Base-by-base conservation (phyloP, 2,329 filamentous ascomycete genomes). In the Venturiaceae sp. region DNA sequence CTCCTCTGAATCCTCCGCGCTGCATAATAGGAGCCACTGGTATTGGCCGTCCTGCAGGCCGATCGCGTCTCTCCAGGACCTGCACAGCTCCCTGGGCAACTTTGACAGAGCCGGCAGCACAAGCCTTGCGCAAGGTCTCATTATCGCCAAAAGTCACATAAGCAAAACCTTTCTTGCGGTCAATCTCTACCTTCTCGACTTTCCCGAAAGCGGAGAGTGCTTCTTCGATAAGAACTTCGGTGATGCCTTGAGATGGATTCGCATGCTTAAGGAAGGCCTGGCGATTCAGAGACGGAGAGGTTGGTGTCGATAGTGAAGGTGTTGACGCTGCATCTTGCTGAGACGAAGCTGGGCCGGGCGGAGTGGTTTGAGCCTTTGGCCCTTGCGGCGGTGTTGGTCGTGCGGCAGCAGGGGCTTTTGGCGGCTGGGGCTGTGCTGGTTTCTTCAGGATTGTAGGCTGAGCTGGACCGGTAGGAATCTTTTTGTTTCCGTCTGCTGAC, bases 191-290 rank as follows among this genome's bases (percentile, higher is more conserved):
- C 63, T 84, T 87, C 0, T 83, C 83, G 50, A 96, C 82, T 1
- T 81, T 71, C 1, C 92, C 92, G 65, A 90, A 95, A 0, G 75
- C 72, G 47, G 85, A 80, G 68, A 97, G 83, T 0, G 88, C 85
- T 64, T 87, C 26, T 65, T 87, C 85, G 1, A 97, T 82, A 0
- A 91, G 74, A 0, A 86, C 76, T 67, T 96, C 92, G 0, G 90
- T 96, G 52, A 96, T 88, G 14, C 92, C 92, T 68, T 96, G 92
- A 0, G 91, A 94, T 11, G 90, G 84, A 68, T 95, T 96, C 53
- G 77, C 77, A 62, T 80, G 77, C 62, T 80, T 80, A 58, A 80
- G 69, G 66, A 79, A 80, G 14, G 76, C 77, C 64, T 88, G 86
- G 16, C 81, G 44, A 28, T 37, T 37, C 37, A 13, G 19, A 34